These are phyloP conservation scores for Hymenoscyphus albidus DNA, from an alignment of 2,329 filamentous ascomycete species.

Conservation along the genomic window DNA sequence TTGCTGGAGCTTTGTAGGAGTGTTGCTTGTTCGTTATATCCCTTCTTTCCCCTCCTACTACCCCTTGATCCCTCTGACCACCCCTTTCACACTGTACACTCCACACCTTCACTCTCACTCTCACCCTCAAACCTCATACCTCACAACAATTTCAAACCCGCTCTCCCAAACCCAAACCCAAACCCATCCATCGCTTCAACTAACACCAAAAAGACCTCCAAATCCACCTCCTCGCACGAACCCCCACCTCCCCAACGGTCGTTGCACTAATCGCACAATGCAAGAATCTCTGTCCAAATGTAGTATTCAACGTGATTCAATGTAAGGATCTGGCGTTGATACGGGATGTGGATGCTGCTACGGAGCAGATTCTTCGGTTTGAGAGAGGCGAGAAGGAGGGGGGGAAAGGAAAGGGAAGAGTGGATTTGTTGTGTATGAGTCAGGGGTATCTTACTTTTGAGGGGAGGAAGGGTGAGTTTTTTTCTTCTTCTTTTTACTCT, in stretches of 20 bases:
- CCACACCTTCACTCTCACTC: neutral
- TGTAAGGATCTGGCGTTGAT: neutral
- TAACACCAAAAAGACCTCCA: conserved; percentile 24
- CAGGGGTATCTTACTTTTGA: neutral
- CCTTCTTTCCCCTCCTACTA: neutral
- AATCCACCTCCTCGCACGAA: conserved; percentile 35
- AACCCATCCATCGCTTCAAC: neutral
- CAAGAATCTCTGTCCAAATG: conserved; percentile 29
- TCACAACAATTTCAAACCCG: too few species aligned
- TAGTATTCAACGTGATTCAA: conserved; percentile 36
- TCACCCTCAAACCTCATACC: neutral
- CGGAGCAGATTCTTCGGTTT: neutral
- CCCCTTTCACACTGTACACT: neutral
- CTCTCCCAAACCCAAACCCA: neutral
- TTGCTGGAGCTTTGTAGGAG: neutral
- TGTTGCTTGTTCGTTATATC: neutral
- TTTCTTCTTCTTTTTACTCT: neutral
- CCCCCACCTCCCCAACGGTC: conserved; percentile 28
- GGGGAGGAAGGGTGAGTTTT: neutral
- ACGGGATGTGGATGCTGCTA: neutral
- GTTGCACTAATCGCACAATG: conserved; percentile 29
- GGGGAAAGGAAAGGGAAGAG: conserved; percentile 12
- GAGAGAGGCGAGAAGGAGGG: neutral
- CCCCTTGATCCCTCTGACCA: neutral
- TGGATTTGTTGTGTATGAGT: neutral